Evolutionary conservation across 805 yeast species (phyloP), one percentile per base, ranked within the genome.

Genomic region (Metschnikowia kunwiensis): DNA sequence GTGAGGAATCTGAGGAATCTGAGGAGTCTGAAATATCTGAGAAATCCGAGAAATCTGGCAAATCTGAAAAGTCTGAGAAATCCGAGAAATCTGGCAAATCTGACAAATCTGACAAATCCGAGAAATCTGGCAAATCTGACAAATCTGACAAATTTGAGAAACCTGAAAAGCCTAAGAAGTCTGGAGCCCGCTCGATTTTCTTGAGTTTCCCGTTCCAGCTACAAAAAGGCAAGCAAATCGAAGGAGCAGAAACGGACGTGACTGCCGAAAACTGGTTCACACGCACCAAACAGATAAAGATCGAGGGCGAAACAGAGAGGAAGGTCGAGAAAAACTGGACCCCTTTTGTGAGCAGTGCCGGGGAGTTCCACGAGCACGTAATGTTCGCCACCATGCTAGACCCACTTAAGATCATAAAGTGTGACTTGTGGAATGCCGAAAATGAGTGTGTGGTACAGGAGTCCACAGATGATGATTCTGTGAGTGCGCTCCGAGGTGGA

Each of bases 271-370:
- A 42, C 11, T 34, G 26, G n/a, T 42, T 31, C 25, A n/a, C 32
- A 5, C 32, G 32, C 21, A 46, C 40, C 8, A 42, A 30, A 7
- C 44, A 42, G 27, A 21, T 46, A 9, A 19, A 8, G 13, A 27
- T 37, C 10, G 27, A 27, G 20, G 38, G 37, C 3, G 13, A 19
- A 14, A 24, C 23, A 7, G 32, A 39, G 16, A 27, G 50, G 45
- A 24, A 13, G 1, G 40, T 37, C 21, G 53, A 63, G 38, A 66
- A 66, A 36, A 63, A 64, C 38, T 66, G 72, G 72, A 20, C 71
- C 56, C 49, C 67, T 49, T 37, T 66, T 55, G 40, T 68, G 50
- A 41, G 62, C 57, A 21, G 63, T 27, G n/a, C 24, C 12, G 30
- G 24, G 5, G 57, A 47, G 5, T 45, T 55, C 13, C 68, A 65